phyloP scores from a whole-genome alignment of 768 basidiomycete genomes.

The Podaxis pistillaris region DNA sequence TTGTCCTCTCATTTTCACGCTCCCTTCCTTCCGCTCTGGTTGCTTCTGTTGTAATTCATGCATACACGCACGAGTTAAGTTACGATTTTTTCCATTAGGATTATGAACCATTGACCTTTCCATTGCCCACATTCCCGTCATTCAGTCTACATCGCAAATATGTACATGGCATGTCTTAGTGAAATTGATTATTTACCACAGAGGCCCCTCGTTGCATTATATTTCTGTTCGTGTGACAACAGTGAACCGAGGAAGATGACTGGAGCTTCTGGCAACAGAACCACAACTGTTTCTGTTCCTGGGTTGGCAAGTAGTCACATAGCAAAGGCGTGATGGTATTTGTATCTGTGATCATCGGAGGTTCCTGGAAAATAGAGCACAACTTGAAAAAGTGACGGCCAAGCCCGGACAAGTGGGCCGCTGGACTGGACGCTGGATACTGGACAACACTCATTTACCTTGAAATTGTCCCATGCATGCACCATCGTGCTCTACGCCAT shows the following conservation, averaged over 20 bases:
- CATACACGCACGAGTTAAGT: neutral
- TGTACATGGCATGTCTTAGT: constrained; percentile 4
- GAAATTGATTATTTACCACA: neutral
- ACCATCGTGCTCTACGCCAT: constrained; percentile 41
- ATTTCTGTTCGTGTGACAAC: no score
- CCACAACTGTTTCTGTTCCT: no score
- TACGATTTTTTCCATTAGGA: constrained; percentile 1
- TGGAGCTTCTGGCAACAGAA: no score
- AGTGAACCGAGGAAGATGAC: no score
- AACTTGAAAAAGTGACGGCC: constrained; percentile 9
- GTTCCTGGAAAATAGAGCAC: neutral
- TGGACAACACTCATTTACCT: constrained; percentile 16
- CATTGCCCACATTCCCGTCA: neutral
- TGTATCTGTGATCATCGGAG: neutral
- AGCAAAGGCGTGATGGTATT: neutral
- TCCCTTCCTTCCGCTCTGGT: neutral
- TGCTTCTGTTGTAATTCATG: constrained; percentile 5
- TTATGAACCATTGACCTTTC: constrained; percentile 3
- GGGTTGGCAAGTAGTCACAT: no score
- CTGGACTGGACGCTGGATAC: constrained; percentile 5
- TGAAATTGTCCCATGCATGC: constrained; percentile 45
- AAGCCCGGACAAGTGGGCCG: constrained; percentile 1
- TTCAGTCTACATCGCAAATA: constrained; percentile 7
- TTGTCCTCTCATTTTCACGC: neutral
- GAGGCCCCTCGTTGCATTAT: no score